A percentile compares a stretch with the other conserved stretches of the same genome.
phyloP scores from a whole-genome alignment of 2,329 filamentous ascomycete genomes.

The Tolypocladium ovalisporum region DNA sequence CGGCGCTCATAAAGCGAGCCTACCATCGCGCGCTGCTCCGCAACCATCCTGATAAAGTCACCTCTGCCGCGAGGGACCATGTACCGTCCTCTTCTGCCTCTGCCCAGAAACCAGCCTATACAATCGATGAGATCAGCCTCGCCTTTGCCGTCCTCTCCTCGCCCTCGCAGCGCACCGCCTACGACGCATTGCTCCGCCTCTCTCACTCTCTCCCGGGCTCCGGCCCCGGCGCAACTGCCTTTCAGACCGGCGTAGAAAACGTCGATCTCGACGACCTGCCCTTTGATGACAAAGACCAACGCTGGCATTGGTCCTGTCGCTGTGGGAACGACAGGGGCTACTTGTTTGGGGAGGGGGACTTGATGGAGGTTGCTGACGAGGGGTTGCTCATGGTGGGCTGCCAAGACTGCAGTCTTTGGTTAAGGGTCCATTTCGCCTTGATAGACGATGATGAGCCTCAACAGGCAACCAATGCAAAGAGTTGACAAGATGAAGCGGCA shows the following conservation, averaged over 20 bases:
- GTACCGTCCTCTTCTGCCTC: neutral
- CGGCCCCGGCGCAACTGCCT: slow-evolving; percentile 14
- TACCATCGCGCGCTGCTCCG: slow-evolving; percentile 54
- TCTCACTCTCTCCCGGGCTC: slow-evolving; percentile 10
- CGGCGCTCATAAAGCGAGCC: slow-evolving; percentile 45
- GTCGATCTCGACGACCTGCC: slow-evolving; percentile 55
- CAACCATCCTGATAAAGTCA: slow-evolving; percentile 53
- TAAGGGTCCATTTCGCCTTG: slow-evolving; percentile 52
- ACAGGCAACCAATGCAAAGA: slow-evolving; percentile 9
- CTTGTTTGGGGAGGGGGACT: slow-evolving; percentile 44
- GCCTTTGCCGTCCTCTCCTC: slow-evolving; percentile 48
- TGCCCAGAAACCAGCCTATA: slow-evolving; percentile 22
- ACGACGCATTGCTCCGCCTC: slow-evolving; percentile 39
- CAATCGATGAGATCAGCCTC: slow-evolving; percentile 52
- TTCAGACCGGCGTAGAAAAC: slow-evolving; percentile 50
- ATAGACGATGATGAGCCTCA: slow-evolving; percentile 23
- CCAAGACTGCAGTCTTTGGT: slow-evolving; percentile 55
- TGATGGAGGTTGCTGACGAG: slow-evolving; percentile 46
- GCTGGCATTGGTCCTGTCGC: slow-evolving; percentile 49
- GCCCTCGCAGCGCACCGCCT: slow-evolving; percentile 34
- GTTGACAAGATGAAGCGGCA: slow-evolving; percentile 7
- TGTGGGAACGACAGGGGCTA: slow-evolving; percentile 55
- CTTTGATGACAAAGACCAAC: slow-evolving; percentile 33
- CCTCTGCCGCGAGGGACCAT: slow-evolving; percentile 4
- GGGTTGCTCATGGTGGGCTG: slow-evolving; percentile 55